These are phyloP conservation scores for Poa annua DNA, from an alignment of 176 grass and related monocot genomes.

Conservation along the genomic window DNA sequence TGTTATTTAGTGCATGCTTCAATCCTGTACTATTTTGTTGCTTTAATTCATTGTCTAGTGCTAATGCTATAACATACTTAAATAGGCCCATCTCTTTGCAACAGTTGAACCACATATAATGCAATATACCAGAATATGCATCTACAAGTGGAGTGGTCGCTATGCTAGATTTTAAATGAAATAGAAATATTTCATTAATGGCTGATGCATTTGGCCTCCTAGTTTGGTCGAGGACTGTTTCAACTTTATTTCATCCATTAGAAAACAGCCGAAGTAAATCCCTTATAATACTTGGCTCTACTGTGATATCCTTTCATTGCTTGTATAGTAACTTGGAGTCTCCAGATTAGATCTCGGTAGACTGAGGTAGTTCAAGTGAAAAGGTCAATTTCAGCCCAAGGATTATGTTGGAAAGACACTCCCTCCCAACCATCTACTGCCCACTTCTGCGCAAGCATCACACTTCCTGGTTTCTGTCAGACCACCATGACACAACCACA, in stretches of 20 bases:
- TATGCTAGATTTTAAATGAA: constrained; percentile 13
- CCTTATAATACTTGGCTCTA: background rate
- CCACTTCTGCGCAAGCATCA: background rate
- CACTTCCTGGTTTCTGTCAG: background rate
- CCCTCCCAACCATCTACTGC: background rate
- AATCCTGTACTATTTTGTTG: background rate
- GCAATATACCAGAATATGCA: background rate
- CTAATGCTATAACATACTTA: constrained; percentile 18
- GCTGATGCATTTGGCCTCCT: background rate
- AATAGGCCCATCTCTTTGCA: background rate
- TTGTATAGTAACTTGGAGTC: background rate
- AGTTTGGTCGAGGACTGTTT: background rate
- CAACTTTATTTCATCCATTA: constrained; percentile 19
- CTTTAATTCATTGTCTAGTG: constrained; percentile 7
- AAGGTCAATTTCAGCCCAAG: constrained; percentile 3
- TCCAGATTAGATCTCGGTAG: background rate
- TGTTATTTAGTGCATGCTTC: constrained; percentile 33
- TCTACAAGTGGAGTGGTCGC: background rate
- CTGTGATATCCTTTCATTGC: background rate
- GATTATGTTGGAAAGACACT: background rate
- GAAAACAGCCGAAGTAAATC: background rate
- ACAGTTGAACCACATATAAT: constrained; percentile 1
- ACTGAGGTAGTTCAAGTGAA: constrained; percentile 5
- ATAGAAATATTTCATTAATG: constrained; percentile 12
- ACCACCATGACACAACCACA: background rate